phyloP scores from a whole-genome alignment of 257 asterid genomes.

The Solanum infundibuliforme region DNA sequence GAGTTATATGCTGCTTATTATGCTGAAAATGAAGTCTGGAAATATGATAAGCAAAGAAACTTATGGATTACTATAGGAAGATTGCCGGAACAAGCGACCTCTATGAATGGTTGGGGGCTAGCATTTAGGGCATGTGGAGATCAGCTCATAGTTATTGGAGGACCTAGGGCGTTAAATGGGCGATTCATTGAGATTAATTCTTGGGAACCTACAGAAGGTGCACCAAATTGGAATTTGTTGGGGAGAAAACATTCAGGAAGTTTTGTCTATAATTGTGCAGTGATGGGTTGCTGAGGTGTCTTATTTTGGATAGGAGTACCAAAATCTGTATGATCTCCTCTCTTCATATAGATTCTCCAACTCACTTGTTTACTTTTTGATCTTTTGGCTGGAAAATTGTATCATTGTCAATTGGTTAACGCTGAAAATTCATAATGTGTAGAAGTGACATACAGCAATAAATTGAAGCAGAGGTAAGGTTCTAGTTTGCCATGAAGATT shows the following conservation, averaged over 20 bases:
- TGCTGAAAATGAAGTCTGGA: constrained; percentile 50
- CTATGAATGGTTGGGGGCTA: constrained; percentile 86
- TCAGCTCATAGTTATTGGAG: constrained; percentile 68
- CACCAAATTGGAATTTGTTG: constrained; percentile 43
- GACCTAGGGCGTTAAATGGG: constrained; percentile 48
- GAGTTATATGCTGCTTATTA: constrained; percentile 72
- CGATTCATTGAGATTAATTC: constrained; percentile 66
- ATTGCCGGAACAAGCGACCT: constrained; percentile 58
- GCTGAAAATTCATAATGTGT: background rate
- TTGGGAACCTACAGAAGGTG: constrained; percentile 59
- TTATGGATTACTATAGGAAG: constrained; percentile 52
- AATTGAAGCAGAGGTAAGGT: background rate
- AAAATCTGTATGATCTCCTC: background rate
- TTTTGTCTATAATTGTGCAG: constrained; percentile 34
- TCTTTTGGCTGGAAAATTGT: background rate
- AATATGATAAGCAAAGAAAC: constrained; percentile 35
- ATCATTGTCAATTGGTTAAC: background rate
- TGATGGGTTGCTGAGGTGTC: constrained; percentile 30
- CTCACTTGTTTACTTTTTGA: background rate
- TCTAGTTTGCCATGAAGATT: background rate
- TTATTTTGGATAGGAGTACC: background rate
- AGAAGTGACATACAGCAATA: constrained; percentile 6
- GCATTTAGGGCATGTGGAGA: constrained; percentile 87
- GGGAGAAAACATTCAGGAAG: constrained; percentile 22
- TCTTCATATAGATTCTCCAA: background rate